Percentiles rank a stretch among this genome's conserved stretches.
Conservation (phyloP, 108 stramenopile genomes). For the Pinguiococcus pyrenoidosus region DNA sequence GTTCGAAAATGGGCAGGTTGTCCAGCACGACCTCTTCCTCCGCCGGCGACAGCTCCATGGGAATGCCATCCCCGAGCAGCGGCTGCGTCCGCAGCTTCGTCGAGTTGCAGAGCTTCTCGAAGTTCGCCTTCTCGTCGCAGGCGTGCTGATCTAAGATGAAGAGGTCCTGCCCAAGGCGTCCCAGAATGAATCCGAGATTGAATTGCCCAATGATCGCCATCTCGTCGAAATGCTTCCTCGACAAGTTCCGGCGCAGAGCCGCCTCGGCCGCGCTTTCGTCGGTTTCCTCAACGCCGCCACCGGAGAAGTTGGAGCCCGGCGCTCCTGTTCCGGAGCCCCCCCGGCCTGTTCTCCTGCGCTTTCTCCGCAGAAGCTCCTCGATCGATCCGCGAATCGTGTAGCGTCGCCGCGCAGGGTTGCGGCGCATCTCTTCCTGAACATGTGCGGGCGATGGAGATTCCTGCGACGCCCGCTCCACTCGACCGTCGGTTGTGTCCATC, state of each 20-base stretch:
- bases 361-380: too few relatives aligned
- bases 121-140: conserved; percentile 46
- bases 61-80: conserved; percentile 10
- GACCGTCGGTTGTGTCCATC: too few relatives aligned
- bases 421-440: too few relatives aligned
- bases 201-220: conserved; percentile 80
- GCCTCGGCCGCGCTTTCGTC: not conserved
- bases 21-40: conserved; percentile 79
- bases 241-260: not conserved
- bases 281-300: not conserved
- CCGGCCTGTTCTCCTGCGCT: too few relatives aligned
- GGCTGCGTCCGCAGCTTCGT: conserved; percentile 28
- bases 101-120: conserved; percentile 20
- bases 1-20: conserved; percentile 68
- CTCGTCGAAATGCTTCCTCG: conserved; percentile 26
- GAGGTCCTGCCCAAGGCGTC: conserved; percentile 53
- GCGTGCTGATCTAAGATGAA: conserved; percentile 95
- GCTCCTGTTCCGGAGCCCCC: too few relatives aligned
- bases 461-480: too few relatives aligned
- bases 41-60: conserved; percentile 59
- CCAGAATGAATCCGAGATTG: conserved; percentile 87
- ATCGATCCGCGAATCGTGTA: too few relatives aligned
- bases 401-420: too few relatives aligned
- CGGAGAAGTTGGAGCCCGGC: too few relatives aligned
- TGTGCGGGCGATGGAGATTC: too few relatives aligned